These are phyloP conservation scores for Exophiala calicioides DNA, from an alignment of 2,329 filamentous ascomycete species.

Conservation along the genomic window DNA sequence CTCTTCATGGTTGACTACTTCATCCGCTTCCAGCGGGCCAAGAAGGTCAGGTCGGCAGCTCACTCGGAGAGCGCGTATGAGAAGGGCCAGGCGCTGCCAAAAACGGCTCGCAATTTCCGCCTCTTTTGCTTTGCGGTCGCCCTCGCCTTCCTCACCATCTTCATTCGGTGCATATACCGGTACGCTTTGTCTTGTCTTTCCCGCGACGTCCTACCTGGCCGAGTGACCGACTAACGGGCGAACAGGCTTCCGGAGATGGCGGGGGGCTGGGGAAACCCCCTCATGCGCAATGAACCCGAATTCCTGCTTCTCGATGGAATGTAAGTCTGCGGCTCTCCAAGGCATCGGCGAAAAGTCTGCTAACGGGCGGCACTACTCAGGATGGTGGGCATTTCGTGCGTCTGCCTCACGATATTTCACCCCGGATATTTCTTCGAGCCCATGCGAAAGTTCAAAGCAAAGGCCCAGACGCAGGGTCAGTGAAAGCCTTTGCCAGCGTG, in stretches of 20 bases:
- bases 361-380: slow-evolving; percentile 33
- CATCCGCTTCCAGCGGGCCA: slow-evolving; percentile 37
- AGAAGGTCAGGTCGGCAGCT: slow-evolving; percentile 27
- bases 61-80: slow-evolving; percentile 34
- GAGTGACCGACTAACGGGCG: slow-evolving; percentile 13
- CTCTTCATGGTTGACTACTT: slow-evolving; percentile 47
- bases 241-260: slow-evolving; percentile 52
- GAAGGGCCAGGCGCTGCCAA: slow-evolving; percentile 24
- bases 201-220: not conserved
- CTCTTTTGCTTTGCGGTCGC: slow-evolving; percentile 26
- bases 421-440: slow-evolving; percentile 48
- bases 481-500: too few species aligned
- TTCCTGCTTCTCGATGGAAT: slow-evolving; percentile 52
- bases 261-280: slow-evolving; percentile 49
- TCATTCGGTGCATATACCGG: slow-evolving; percentile 49
- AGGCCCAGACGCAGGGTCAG: too few species aligned
- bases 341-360: not conserved
- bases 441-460: slow-evolving; percentile 31
- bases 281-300: slow-evolving; percentile 51
- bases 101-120: slow-evolving; percentile 26
- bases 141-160: slow-evolving; percentile 42
- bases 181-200: slow-evolving; percentile 27
- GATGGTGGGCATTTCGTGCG: slow-evolving; percentile 48
- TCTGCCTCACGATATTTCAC: slow-evolving; percentile 46
- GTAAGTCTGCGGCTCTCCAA: slow-evolving; percentile 37